phyloP scores from a whole-genome alignment of 192 early-diverging fungal species.

The Linnemannia elongata region DNA sequence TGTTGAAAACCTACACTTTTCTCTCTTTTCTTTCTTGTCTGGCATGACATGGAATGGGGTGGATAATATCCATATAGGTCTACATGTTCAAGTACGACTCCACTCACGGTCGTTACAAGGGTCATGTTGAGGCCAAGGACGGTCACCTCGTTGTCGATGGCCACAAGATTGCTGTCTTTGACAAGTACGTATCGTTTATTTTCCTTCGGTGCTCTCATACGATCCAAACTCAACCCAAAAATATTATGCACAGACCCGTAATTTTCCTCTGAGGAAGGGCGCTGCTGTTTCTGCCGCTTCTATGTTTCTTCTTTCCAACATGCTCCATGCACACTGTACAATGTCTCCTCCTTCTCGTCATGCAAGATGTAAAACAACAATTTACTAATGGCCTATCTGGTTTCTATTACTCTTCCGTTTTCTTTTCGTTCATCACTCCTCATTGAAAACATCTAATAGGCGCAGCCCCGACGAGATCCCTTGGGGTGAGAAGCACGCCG shows the following conservation, averaged over 20 bases:
- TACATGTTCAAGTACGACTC: conserved; percentile 99
- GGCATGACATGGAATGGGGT: not conserved
- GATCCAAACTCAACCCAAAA: conserved; percentile 7
- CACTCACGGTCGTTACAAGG: conserved; percentile 96
- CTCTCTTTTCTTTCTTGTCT: not conserved
- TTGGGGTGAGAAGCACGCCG: conserved; percentile 86
- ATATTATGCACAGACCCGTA: conserved; percentile 2
- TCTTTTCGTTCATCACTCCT: not conserved
- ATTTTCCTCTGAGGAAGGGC: not conserved
- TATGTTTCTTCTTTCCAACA: not conserved
- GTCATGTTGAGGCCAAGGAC: conserved; percentile 81
- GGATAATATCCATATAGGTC: conserved; percentile 55
- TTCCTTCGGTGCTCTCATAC: not conserved
- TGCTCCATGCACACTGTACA: not conserved
- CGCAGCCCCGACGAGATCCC: conserved; percentile 90
- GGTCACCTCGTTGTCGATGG: conserved; percentile 95
- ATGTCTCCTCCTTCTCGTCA: not conserved
- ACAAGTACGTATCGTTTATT: conserved; percentile 55
- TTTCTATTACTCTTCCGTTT: conserved; percentile 1
- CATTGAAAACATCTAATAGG: conserved; percentile 12
- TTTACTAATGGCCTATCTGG: not conserved
- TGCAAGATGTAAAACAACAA: not conserved
- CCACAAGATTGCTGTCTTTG: conserved; percentile 78
- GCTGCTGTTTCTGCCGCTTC: not conserved
- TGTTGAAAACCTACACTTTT: not conserved